Evolutionary conservation across 441 rosid species (phyloP).

Genomic region (Pelargonium australe): DNA sequence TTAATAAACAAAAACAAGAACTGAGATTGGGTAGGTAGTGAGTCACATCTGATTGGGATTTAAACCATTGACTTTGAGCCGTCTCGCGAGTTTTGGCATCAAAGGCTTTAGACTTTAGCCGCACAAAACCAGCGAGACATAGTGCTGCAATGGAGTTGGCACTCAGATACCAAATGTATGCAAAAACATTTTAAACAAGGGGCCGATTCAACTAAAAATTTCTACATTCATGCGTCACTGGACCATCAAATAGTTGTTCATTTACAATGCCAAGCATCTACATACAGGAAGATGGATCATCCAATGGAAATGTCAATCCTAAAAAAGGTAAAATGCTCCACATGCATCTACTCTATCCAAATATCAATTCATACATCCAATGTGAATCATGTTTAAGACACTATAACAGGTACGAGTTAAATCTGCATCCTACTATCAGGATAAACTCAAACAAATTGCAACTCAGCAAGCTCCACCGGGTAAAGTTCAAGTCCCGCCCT

Average conservation of each 20-base stretch:
- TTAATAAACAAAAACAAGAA: background rate
- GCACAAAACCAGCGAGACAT: too few relatives aligned
- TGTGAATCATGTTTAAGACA: constrained; percentile 6
- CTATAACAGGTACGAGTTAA: constrained; percentile 10
- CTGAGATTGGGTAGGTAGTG: background rate
- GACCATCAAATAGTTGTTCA: constrained; percentile 13
- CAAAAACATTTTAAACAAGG: background rate
- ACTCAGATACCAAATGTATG: background rate
- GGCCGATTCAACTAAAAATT: background rate
- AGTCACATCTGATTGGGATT: constrained; percentile 15
- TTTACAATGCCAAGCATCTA: constrained; percentile 26
- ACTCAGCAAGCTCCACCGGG: constrained; percentile 11
- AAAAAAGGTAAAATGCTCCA: constrained; percentile 13
- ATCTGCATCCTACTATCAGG: constrained; percentile 17
- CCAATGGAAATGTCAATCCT: constrained; percentile 22
- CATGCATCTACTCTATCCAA: constrained; percentile 11
- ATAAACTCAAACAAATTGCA: constrained; percentile 11
- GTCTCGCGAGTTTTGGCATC: background rate
- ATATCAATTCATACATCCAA: background rate
- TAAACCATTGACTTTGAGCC: constrained; percentile 20
- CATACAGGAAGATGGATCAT: background rate
- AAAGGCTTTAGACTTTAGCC: background rate
- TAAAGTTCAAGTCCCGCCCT: constrained; percentile 13
- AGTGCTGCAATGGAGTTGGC: background rate
- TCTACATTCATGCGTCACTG: constrained; percentile 5